Evolutionary conservation across 768 basidiomycete species (phyloP), one percentile per base, ranked within the genome.

Genomic region (Auriscalpium orientale): DNA sequence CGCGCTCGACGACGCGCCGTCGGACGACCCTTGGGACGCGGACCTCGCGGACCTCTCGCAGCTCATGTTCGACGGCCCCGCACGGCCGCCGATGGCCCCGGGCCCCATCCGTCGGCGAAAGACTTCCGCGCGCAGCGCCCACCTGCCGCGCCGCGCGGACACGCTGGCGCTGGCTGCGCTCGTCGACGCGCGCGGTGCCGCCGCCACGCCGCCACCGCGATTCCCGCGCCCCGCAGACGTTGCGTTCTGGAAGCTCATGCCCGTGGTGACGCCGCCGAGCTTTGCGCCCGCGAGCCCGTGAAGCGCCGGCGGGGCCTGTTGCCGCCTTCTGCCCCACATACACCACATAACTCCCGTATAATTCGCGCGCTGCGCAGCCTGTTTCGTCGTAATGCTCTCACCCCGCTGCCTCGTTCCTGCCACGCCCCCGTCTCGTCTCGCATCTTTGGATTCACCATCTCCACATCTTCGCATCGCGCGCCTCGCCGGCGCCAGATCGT

Each of bases 81-180:
- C 61, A 50, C 46, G 49, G 34, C 43, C 37, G 21, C 21, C 55
- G 15, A 28, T 35, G 13, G 56, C 49, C 28, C 53, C 53, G 37
- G 61, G 61, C 10, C 61, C 61, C 9, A 59, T 61, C 34, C 61
- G 61, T 9, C 59, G 59, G 43, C 61, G 54, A n/a, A 61, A 60
- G 48, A 37, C 53, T 16, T 46, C 46, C 20, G 18, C 35, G 18
- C 52, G 52, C 11, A 57, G 56, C 3, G 57, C 54, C 21, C 34
- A 53, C 33, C 37, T 58, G 20, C 28, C 28, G 28, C 48, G 56
- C 36, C 52, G 59, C 20, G 15, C 53, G 46, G 60, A 53, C 16
- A 46, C 54, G 46, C 40, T 53, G 36, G 51, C 56, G 37, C 56
- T 46, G 16, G 36, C 56, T 18, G 50, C 51, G 21, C 51, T 55